Evolutionary conservation across 2,329 filamentous ascomycete genomes (phyloP).

Genomic region (Fusarium bulbicola): DNA sequence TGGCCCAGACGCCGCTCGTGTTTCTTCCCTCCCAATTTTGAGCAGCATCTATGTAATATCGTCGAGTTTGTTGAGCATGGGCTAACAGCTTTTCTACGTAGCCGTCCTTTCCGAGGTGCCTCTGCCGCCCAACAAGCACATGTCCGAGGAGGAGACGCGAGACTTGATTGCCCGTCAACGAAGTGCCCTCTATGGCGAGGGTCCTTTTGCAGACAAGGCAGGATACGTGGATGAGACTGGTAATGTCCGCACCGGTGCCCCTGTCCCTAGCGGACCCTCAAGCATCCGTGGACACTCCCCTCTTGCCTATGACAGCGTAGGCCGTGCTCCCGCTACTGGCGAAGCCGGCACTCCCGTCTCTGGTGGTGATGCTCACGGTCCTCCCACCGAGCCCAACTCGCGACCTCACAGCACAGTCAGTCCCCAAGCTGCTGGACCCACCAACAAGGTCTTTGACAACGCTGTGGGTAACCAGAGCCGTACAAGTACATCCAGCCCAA

Average conservation of each 20-base stretch:
- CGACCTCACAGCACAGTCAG: constrained; percentile 88
- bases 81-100: constrained; percentile 55
- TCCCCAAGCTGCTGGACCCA: constrained; percentile 69
- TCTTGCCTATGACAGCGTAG: constrained; percentile 74
- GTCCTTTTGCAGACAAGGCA: constrained; percentile 72
- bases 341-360: constrained; percentile 53
- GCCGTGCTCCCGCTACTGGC: constrained; percentile 50
- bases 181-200: constrained; percentile 89
- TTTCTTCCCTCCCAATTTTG: constrained; percentile 39
- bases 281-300: constrained; percentile 82
- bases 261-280: constrained; percentile 69
- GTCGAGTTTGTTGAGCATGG: constrained; percentile 44
- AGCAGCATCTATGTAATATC: constrained; percentile 41
- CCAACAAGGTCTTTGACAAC: constrained; percentile 70
- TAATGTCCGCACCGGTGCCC: constrained; percentile 69
- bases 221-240: constrained; percentile 75
- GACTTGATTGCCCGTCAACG: constrained; percentile 96
- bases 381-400: constrained; percentile 62
- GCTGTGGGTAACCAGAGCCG: constrained; percentile 68
- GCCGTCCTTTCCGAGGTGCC: constrained; percentile 60
- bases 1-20: constrained; percentile 35
- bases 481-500: constrained; percentile 84
- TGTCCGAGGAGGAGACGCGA: constrained; percentile 96
- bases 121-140: constrained; percentile 70
- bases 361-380: constrained; percentile 56